Evolutionary conservation across 768 basidiomycete genomes (phyloP), one percentile per base, ranked within the genome.

Genomic region (Naematelia aurantialba): DNA sequence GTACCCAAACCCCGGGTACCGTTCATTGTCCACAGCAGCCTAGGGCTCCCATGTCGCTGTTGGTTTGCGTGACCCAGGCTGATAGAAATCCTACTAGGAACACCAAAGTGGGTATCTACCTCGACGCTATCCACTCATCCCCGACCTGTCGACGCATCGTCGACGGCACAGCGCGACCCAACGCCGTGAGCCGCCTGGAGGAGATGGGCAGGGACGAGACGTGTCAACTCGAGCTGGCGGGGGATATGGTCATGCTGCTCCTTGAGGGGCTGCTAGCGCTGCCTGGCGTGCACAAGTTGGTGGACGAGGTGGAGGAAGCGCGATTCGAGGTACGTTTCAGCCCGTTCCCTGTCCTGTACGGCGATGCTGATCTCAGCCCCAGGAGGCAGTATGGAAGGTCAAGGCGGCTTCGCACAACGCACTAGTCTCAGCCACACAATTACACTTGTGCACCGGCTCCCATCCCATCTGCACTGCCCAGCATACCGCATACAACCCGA

Each of bases 71-170:
- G n/a, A n/a, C n/a, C n/a, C n/a, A n/a, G 34, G 34, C 34, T 39
- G 34, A 51, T 24, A n/a, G n/a, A n/a, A n/a, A n/a, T 39, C 34
- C 8, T 17, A 8, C 34, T 27, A 69, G 68, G 3, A 69, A 69
- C 48, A 69, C 68, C 46, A 69, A 66, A 58, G 56, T 58, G 5
- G 62, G 62, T 2, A 63, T 66, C 12, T 69, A 69, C 55, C 62
- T 69, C 21, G 62, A 63, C 44, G 68, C 68, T 2, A 48, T 69
- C 1, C 11, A 44, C 3, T 63, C 65, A 1, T 69, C 68, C 2
- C 12, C 53, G 1, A 64, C 62, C 10, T 66, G 62, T 52, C 19
- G 42, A 2, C 14, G 39, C 5, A 66, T 66, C 31, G 42, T 62
- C 48, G 47, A 63, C 10, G 3, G 22, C 4, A 52, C 68, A 26